Evolutionary conservation across 106 monocot genomes (phyloP).

Genomic region (Xerophyta viscosa): DNA sequence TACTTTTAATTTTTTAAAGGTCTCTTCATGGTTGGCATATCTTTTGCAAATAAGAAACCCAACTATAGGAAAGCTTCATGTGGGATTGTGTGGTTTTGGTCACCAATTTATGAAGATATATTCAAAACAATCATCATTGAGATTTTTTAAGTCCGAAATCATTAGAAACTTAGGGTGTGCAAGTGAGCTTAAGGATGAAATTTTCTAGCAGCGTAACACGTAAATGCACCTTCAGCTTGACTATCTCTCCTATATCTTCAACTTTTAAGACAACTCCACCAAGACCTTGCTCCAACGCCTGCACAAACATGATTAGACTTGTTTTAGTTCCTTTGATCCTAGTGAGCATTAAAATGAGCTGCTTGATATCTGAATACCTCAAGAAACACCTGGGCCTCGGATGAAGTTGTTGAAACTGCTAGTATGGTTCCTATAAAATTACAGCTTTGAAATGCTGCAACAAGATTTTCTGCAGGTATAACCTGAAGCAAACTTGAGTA

Average conservation of each 20-base stretch:
- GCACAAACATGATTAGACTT: neutral
- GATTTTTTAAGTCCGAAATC: too few relatives aligned
- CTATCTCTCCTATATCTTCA: constrained; percentile 47
- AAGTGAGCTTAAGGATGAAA: too few relatives aligned
- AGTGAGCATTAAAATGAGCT: neutral
- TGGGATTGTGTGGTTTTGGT: too few relatives aligned
- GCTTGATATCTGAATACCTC: constrained; percentile 27
- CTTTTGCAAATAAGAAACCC: too few relatives aligned
- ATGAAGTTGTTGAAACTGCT: constrained; percentile 57
- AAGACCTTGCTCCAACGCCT: constrained; percentile 88
- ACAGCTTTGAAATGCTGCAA: constrained; percentile 74
- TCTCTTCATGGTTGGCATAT: too few relatives aligned
- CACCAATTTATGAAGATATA: too few relatives aligned
- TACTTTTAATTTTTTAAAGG: too few relatives aligned
- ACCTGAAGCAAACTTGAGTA: constrained; percentile 19
- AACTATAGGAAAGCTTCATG: too few relatives aligned
- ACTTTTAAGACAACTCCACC: constrained; percentile 76
- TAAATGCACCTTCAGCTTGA: constrained; percentile 54
- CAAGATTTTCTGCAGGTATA: constrained; percentile 89
- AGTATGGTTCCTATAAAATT: constrained; percentile 45
- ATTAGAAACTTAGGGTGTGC: too few relatives aligned
- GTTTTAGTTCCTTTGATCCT: neutral
- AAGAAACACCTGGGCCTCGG: constrained; percentile 68
- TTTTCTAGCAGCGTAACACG: too few relatives aligned
- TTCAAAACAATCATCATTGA: too few relatives aligned